phyloP scores from a whole-genome alignment of 306 rosid species.

The Vigna hirtella region DNA sequence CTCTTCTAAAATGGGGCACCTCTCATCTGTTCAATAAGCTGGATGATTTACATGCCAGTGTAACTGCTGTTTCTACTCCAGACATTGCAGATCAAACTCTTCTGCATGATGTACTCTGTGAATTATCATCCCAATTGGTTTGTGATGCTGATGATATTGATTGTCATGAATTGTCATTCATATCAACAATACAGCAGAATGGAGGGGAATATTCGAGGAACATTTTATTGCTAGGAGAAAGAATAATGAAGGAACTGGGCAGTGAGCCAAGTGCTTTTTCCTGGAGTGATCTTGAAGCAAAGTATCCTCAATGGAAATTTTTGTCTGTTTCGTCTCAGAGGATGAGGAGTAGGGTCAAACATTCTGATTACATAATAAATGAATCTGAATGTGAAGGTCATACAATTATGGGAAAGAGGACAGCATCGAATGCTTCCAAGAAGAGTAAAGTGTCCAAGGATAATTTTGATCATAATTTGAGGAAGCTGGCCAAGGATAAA shows the following conservation, averaged over 20 bases:
- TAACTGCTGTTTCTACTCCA: slow-evolving; percentile 22
- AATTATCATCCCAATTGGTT: slow-evolving; percentile 57
- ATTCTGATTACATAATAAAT: slow-evolving; percentile 36
- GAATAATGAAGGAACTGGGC: slow-evolving; percentile 38
- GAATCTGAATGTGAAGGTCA: slow-evolving; percentile 49
- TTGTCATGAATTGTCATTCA: slow-evolving; percentile 45
- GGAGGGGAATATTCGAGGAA: slow-evolving; percentile 58
- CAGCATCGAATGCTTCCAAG: slow-evolving; percentile 40
- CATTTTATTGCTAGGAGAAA: slow-evolving; percentile 57
- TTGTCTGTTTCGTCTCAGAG: slow-evolving; percentile 61
- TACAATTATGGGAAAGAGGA: slow-evolving; percentile 54
- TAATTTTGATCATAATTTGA: slow-evolving; percentile 8
- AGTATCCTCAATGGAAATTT: slow-evolving; percentile 62
- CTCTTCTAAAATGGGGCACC: slow-evolving; percentile 72
- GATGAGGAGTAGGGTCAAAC: slow-evolving; percentile 62
- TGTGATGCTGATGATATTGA: slow-evolving; percentile 40
- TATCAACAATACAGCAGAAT: slow-evolving; percentile 58
- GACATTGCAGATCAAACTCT: slow-evolving; percentile 49
- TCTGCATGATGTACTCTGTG: slow-evolving; percentile 56
- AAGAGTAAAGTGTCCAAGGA: slow-evolving; percentile 27
- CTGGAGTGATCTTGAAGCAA: slow-evolving; percentile 69
- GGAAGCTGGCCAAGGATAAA: slow-evolving; percentile 24
- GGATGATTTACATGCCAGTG: slow-evolving; percentile 58
- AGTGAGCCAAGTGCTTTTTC: slow-evolving; percentile 48
- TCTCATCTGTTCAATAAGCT: slow-evolving; percentile 62